Evolutionary conservation across 768 basidiomycete species (phyloP).

Genomic region (Mycena floridula): DNA sequence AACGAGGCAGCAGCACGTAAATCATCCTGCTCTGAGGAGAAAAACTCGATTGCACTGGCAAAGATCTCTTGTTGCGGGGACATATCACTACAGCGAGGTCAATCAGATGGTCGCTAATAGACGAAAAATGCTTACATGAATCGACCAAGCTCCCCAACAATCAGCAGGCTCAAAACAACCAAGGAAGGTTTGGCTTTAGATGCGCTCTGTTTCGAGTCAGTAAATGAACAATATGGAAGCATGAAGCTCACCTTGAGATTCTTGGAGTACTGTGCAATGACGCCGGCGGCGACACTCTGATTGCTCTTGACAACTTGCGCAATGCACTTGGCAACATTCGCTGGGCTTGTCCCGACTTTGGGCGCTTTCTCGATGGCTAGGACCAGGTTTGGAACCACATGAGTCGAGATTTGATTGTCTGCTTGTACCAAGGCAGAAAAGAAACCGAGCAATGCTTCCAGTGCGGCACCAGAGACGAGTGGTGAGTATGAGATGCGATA

Average conservation of each 20-base stretch:
- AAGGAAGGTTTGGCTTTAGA: slow-evolving; percentile 62
- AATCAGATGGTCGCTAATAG: slow-evolving; percentile 6
- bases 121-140: slow-evolving; percentile 55
- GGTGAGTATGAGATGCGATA: slow-evolving; percentile 77
- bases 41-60: slow-evolving; percentile 62
- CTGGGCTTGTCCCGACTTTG: slow-evolving; percentile 47
- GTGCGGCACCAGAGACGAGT: slow-evolving; percentile 64
- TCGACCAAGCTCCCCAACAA: slow-evolving; percentile 90
- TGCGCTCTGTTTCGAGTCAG: slow-evolving; percentile 27
- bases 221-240: background rate
- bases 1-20: slow-evolving; percentile 89
- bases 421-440: slow-evolving; percentile 78
- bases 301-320: slow-evolving; percentile 74
- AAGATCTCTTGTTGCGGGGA: slow-evolving; percentile 77
- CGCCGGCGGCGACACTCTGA: slow-evolving; percentile 69
- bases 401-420: slow-evolving; percentile 76
- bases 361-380: slow-evolving; percentile 58
- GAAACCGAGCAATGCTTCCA: slow-evolving; percentile 81
- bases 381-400: slow-evolving; percentile 74
- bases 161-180: slow-evolving; percentile 78
- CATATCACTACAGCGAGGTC: slow-evolving; percentile 65
- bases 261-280: slow-evolving; percentile 82
- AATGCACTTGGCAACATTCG: slow-evolving; percentile 81
- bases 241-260: slow-evolving; percentile 57
- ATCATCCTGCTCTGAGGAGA: slow-evolving; percentile 77